A percentile compares a stretch with the other conserved stretches of the same genome.
phyloP scores from a whole-genome alignment of 2,329 filamentous ascomycete genomes.

The Dendryphion nanum region DNA sequence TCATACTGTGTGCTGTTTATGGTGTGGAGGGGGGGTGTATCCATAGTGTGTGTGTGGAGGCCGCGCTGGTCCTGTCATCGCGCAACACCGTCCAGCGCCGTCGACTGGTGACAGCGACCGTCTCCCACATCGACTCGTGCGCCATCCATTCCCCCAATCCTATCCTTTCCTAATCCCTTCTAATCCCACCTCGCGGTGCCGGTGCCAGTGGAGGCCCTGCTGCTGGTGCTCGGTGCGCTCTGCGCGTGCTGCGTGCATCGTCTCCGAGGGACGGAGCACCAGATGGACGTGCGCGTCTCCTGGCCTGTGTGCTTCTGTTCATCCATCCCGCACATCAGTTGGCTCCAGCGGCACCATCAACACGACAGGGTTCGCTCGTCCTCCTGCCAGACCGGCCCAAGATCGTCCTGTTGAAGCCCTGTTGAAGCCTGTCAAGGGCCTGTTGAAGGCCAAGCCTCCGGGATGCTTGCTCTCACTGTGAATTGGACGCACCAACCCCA shows the following conservation, averaged over 20 bases:
- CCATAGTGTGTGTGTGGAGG: too few species aligned
- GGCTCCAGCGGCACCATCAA: conserved; percentile 34
- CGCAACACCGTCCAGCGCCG: conserved; percentile 13
- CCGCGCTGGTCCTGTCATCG: conserved; percentile 9
- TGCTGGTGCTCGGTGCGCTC: too few species aligned
- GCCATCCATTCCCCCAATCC: too few species aligned
- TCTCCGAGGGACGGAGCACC: conserved; percentile 14
- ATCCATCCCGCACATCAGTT: conserved; percentile 42
- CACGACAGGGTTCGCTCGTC: conserved; percentile 24
- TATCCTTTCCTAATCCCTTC: too few species aligned
- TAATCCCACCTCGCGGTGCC: too few species aligned
- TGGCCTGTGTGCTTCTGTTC: too few species aligned
- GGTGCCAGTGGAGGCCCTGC: too few species aligned
- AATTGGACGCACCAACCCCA: conserved; percentile 24
- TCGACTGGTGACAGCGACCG: conserved; percentile 18
- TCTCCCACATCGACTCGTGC: too few species aligned
- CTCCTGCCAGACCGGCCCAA: conserved; percentile 33
- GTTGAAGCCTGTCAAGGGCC: too few species aligned
- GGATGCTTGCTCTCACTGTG: conserved; percentile 30
- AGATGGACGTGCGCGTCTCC: conserved; percentile 5
- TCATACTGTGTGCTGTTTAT: too few species aligned
- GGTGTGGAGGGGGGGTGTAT: too few species aligned
- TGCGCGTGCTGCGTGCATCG: conserved; percentile 17
- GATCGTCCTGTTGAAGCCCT: conserved; percentile 29
- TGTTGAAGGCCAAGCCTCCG: conserved; percentile 21